A percentile compares a stretch with the other conserved stretches of the same genome.
Evolutionary conservation across 2,329 filamentous ascomycete species (phyloP).

Genomic region (Paracoccidioides lutzii): DNA sequence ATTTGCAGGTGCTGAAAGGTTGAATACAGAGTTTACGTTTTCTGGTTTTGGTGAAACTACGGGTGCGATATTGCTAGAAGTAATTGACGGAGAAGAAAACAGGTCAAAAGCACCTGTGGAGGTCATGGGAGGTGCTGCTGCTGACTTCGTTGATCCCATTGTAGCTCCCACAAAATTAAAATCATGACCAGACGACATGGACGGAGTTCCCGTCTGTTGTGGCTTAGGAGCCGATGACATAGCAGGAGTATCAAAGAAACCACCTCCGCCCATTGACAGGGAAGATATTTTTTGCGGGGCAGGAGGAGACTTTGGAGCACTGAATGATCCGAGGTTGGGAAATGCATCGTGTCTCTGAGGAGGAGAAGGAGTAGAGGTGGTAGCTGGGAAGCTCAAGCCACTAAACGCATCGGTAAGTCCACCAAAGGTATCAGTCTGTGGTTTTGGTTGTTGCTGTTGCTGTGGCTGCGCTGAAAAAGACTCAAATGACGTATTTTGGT

Average conservation of each 20-base stretch:
- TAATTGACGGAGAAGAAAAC: constrained; percentile 36
- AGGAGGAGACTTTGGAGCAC: constrained; percentile 31
- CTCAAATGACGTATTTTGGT: constrained; percentile 52
- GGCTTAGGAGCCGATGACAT: constrained; percentile 40
- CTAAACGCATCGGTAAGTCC: constrained; percentile 74
- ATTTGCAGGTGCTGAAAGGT: constrained; percentile 47
- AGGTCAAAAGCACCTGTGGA: constrained; percentile 77
- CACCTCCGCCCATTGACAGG: constrained; percentile 51
- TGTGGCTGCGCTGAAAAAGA: constrained; percentile 44
- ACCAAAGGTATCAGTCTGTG: constrained; percentile 41
- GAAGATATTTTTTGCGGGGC: constrained; percentile 37
- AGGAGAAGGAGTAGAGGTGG: constrained; percentile 33
- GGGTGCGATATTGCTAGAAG: constrained; percentile 30
- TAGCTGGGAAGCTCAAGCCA: constrained; percentile 48
- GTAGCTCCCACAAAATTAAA: constrained; percentile 11
- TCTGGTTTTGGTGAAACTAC: constrained; percentile 26
- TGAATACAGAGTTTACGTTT: constrained; percentile 59
- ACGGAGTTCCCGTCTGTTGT: constrained; percentile 34
- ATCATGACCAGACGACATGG: constrained; percentile 42
- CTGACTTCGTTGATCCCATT: constrained; percentile 26
- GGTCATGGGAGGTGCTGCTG: constrained; percentile 33
- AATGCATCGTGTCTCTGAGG: constrained; percentile 14
- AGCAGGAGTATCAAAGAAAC: constrained; percentile 69
- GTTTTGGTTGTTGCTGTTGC: constrained; percentile 16
- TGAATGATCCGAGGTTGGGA: constrained; percentile 10